These are phyloP conservation scores for Sporothrix inflata DNA, from an alignment of 2,329 filamentous ascomycete species.

Conservation along the genomic window DNA sequence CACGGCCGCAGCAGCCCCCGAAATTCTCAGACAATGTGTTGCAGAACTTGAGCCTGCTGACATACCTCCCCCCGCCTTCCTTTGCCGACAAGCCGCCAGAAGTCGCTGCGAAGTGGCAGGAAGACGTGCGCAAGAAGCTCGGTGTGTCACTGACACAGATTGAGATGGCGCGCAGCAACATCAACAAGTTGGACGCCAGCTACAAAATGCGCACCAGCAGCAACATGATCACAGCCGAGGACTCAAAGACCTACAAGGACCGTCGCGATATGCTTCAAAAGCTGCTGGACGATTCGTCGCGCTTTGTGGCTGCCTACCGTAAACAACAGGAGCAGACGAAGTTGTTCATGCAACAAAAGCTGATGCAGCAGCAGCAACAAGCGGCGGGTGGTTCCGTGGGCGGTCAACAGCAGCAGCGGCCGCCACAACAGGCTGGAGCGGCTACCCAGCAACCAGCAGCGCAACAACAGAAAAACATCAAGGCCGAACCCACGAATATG, in stretches of 20 bases:
- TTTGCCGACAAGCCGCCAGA: conserved; percentile 49
- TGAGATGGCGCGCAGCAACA: conserved; percentile 49
- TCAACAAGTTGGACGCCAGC: conserved; percentile 48
- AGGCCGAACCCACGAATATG: conserved; percentile 38
- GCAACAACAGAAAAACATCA: conserved; percentile 36
- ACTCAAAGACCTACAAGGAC: conserved; percentile 50
- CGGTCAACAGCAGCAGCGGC: conserved; percentile 18
- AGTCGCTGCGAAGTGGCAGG: conserved; percentile 52
- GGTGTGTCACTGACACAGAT: conserved; percentile 54
- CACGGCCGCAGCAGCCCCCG: conserved; percentile 32
- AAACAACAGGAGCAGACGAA: conserved; percentile 46
- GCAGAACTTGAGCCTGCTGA: conserved; percentile 53
- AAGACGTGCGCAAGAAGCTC: conserved; percentile 53
- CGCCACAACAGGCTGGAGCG: conserved; percentile 26
- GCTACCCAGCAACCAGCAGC: conserved; percentile 17
- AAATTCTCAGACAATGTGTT: conserved; percentile 49
- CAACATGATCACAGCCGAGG: conserved; percentile 51
- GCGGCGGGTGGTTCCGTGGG: conserved; percentile 33
- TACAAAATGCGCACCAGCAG: conserved; percentile 51
- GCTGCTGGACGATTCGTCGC: conserved; percentile 50
- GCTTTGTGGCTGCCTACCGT: conserved; percentile 53
- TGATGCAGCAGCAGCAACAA: conserved; percentile 34
- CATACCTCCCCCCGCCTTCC: conserved; percentile 50
- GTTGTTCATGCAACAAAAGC: conserved; percentile 32
- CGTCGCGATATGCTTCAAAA: conserved; percentile 52